phyloP scores from a whole-genome alignment of 805 yeast species.

The Kregervanrija delftensis region DNA sequence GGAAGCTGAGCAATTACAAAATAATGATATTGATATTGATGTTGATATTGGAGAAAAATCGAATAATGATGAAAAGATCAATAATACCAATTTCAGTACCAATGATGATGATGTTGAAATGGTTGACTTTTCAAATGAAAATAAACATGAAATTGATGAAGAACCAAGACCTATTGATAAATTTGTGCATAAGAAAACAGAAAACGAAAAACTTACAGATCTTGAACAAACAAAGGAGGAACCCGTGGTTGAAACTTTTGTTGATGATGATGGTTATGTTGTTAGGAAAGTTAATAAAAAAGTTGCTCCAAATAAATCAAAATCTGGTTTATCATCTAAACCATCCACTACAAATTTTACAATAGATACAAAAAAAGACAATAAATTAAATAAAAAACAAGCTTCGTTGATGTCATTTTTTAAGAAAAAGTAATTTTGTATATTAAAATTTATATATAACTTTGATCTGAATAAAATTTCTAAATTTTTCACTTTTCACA shows the following conservation, averaged over 20 bases:
- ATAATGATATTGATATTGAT: conserved; percentile 9
- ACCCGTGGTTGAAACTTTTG: conserved; percentile 18
- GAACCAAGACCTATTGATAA: neutral
- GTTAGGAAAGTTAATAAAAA: conserved; percentile 14
- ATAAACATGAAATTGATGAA: neutral
- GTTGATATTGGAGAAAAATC: conserved; percentile 4
- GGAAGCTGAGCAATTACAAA: conserved; percentile 2
- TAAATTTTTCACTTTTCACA: too few relatives aligned
- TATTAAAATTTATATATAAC: neutral
- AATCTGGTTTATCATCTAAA: too few relatives aligned
- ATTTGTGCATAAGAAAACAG: neutral
- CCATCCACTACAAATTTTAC: too few relatives aligned
- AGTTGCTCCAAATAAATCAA: neutral
- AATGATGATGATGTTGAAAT: neutral
- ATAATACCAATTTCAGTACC: neutral
- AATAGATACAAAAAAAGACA: too few relatives aligned
- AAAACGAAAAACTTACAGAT: neutral
- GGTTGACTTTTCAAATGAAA: neutral
- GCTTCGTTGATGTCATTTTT: conserved; percentile 27
- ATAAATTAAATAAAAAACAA: conserved; percentile 15
- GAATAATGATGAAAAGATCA: conserved; percentile 1
- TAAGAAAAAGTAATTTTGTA: conserved; percentile 16
- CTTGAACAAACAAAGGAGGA: conserved; percentile 1
- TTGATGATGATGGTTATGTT: conserved; percentile 27
- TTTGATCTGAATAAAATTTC: neutral